Evolutionary conservation across 2,329 filamentous ascomycete genomes (phyloP).

Genomic region (Cladosporium sp.): DNA sequence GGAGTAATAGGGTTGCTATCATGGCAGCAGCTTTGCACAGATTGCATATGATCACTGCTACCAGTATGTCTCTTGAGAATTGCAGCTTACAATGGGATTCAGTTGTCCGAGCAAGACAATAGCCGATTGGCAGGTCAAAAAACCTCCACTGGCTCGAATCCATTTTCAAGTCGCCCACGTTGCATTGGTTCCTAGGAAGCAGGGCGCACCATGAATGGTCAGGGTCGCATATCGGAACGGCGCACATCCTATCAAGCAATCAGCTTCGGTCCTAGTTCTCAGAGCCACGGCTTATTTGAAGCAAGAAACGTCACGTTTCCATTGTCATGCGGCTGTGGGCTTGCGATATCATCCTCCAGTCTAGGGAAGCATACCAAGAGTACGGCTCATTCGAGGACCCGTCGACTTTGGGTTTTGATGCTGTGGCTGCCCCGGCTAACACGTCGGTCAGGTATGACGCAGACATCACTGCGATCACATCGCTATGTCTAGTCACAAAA

Average conservation of each 20-base stretch:
- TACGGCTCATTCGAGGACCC: too few relatives aligned
- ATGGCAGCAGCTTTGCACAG: conserved; percentile 30
- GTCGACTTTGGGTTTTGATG: too few relatives aligned
- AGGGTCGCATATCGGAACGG: too few relatives aligned
- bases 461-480: conserved; percentile 16
- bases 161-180: not conserved
- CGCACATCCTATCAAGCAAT: conserved; percentile 3
- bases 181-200: not conserved
- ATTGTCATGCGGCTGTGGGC: too few relatives aligned
- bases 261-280: too few relatives aligned
- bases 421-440: too few relatives aligned
- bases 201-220: not conserved
- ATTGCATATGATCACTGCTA: conserved; percentile 30
- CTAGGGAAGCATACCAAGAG: too few relatives aligned
- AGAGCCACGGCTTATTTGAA: too few relatives aligned
- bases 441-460: too few relatives aligned
- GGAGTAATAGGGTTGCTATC: conserved; percentile 24
- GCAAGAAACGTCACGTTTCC: too few relatives aligned
- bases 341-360: too few relatives aligned
- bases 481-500: conserved; percentile 4
- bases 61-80: conserved; percentile 31
- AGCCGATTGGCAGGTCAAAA: conserved; percentile 23
- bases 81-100: conserved; percentile 29
- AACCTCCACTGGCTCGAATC: not conserved
- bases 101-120: conserved; percentile 29